Evolutionary conservation across 257 asterid genomes (phyloP), one percentile per base, ranked within the genome.

Genomic region (Solanum habrochaites): DNA sequence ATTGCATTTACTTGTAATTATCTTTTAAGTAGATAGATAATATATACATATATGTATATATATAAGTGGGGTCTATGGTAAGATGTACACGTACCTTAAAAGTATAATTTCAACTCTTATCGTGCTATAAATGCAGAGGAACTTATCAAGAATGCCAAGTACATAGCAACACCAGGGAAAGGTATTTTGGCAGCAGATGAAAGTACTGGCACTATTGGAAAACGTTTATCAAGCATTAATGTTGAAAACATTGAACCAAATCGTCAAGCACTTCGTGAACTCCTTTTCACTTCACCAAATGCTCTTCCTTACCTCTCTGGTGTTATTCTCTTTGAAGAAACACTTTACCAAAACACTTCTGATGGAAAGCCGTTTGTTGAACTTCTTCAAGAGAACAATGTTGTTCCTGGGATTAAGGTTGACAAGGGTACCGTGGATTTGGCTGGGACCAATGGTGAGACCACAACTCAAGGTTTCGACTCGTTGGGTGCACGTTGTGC

Each of bases 131-230:
- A 58, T 66, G 85, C 85, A 95, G 98, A 94, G 64, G 98, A 95
- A 86, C 94, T 95, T 39, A 94, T 94, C 20, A 95, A 94, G 95
- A 95, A 88, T 23, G 98, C 98, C 83, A 95, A 93, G 92, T 92
- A 91, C 94, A 94, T 95, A 42, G 98, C 98, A 58, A 95, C 89
- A 8, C 96, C 98, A 0, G 98, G 98, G 16, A 95, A 95, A 89
- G 98, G 98, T 29, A 95, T 95, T 49, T 62, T 95, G 6, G 98
- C 98, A 7, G 98, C 98, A 11, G 98, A 95, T 87, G 98, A 95
- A 93, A 93, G 96, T 92, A 95, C 98, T 5, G 98, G 98, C 89
- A 95, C 98, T 12, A 94, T 94, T 86, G 98, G 98, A 9, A 95
- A 95, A 32, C 97, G 98, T 8, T 92, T 95, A 9, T 71, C 97